Evolutionary conservation across 2,329 filamentous ascomycete genomes (phyloP).

Genomic region (Sporothrix brasiliensis): DNA sequence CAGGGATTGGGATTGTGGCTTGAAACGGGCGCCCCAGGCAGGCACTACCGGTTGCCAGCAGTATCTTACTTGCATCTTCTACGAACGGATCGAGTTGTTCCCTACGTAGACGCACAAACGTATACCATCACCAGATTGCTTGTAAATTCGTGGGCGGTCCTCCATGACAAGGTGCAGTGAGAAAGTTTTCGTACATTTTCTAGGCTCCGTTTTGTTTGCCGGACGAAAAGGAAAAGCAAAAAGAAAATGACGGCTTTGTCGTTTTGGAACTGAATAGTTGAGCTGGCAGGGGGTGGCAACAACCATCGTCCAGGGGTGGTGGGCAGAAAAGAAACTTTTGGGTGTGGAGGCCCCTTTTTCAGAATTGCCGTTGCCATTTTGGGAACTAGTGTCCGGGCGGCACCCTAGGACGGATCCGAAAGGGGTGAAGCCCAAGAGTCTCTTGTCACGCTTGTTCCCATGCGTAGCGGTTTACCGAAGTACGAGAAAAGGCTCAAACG

Average conservation of each 20-base stretch:
- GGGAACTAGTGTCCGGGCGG: constrained; percentile 22
- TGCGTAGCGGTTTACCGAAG: not conserved
- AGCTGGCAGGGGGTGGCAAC: constrained; percentile 8
- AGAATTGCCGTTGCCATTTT: constrained; percentile 15
- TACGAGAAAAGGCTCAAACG: constrained; percentile 6
- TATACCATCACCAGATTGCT: not conserved
- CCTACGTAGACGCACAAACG: not conserved
- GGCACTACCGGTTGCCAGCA: not conserved
- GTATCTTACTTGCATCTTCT: not conserved
- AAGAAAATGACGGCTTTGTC: not conserved
- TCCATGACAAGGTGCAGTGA: not conserved
- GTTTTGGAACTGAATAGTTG: not conserved
- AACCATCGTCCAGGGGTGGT: constrained; percentile 9
- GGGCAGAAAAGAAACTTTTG: constrained; percentile 24
- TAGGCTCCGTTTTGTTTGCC: not conserved
- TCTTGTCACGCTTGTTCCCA: not conserved
- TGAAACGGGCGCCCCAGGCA: constrained; percentile 14
- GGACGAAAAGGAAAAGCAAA: not conserved
- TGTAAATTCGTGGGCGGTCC: not conserved
- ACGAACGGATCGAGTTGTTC: not conserved
- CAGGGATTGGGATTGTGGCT: constrained; percentile 9
- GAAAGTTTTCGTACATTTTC: constrained; percentile 7
- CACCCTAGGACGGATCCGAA: constrained; percentile 25
- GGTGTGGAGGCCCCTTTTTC: constrained; percentile 25
- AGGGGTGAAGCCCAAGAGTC: constrained; percentile 22